These are phyloP conservation scores for Mollisiaceae sp. DNA, from an alignment of 2,329 filamentous ascomycete species.

Conservation along the genomic window DNA sequence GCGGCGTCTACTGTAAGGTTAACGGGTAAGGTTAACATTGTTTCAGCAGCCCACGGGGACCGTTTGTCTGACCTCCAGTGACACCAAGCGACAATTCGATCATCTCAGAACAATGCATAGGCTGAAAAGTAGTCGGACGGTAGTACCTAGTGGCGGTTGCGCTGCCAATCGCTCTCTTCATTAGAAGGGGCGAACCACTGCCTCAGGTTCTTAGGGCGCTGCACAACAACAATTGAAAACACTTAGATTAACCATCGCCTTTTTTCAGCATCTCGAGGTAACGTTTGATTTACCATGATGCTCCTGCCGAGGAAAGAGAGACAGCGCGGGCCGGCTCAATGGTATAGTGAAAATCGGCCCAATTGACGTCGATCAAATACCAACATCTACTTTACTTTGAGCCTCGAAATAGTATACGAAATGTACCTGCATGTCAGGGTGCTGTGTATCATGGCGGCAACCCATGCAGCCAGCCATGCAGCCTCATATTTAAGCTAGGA, in stretches of 20 bases:
- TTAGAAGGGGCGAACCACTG: constrained; percentile 4
- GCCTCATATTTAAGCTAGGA: too few relatives aligned
- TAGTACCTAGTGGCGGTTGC: background rate
- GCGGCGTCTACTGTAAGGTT: background rate
- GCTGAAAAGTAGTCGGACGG: background rate
- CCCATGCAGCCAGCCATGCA: too few relatives aligned
- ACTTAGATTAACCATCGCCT: too few relatives aligned
- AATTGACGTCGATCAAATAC: constrained; percentile 9
- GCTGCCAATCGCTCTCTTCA: background rate
- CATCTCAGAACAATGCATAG: background rate
- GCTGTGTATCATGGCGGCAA: background rate
- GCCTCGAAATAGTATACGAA: background rate
- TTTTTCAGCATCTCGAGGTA: too few relatives aligned
- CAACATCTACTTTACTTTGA: background rate
- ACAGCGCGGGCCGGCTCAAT: background rate
- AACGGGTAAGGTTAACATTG: background rate
- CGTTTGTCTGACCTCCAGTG: background rate
- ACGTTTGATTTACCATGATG: too few relatives aligned
- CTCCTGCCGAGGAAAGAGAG: background rate
- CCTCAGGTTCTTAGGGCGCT: background rate
- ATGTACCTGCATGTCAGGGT: background rate
- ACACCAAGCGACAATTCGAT: background rate
- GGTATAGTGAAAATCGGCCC: background rate
- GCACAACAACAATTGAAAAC: too few relatives aligned
- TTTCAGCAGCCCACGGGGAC: background rate